Conservation (phyloP, 2,329 filamentous ascomycete genomes). For the Clarireedia paspali region DNA sequence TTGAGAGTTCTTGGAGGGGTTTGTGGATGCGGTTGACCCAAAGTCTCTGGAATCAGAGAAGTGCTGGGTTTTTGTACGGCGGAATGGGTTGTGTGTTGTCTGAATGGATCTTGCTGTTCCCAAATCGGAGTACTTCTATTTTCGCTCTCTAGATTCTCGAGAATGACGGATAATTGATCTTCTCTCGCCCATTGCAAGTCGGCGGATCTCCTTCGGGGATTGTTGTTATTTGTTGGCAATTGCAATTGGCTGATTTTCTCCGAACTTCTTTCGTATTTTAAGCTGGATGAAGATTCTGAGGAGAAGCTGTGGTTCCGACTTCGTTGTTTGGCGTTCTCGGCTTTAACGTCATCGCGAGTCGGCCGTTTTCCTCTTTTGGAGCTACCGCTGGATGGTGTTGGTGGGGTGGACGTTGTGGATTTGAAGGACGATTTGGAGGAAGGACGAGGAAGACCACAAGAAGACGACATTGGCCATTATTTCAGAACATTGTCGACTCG, state of each 20-base stretch:
- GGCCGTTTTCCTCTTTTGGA: not conserved
- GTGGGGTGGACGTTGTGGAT: not conserved
- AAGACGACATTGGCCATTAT: constrained; percentile 4
- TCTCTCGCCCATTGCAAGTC: constrained; percentile 19
- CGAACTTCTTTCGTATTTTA: not conserved
- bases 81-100: not conserved
- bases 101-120: not conserved
- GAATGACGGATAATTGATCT: constrained; percentile 22
- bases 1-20: not conserved
- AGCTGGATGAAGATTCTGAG: not conserved
- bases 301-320: no score
- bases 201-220: constrained; percentile 1
- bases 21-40: not conserved
- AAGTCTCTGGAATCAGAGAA: not conserved
- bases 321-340: not conserved
- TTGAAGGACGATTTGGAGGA: not conserved
- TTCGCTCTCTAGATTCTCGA: constrained; percentile 17
- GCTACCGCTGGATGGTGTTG: not conserved
- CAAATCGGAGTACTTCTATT: constrained; percentile 11
- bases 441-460: not conserved
- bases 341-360: not conserved
- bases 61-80: not conserved
- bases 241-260: not conserved
- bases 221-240: constrained; percentile 1
- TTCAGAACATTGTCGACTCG: not conserved